A percentile compares a stretch with the other conserved stretches of the same genome.
Conservation (phyloP, 345 rosid species). For the Lumnitzera littorea region DNA sequence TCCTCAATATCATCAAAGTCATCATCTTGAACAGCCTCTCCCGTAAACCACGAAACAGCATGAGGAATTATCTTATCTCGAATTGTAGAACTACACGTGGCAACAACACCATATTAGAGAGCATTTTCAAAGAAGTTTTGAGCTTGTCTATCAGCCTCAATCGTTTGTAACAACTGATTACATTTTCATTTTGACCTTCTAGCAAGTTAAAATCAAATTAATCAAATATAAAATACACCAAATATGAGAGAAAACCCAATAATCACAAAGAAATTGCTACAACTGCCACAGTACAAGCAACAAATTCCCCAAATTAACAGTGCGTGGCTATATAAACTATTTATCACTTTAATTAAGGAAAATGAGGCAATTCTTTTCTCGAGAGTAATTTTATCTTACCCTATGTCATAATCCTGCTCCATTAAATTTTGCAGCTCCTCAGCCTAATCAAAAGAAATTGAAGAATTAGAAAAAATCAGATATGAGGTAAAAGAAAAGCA, state of each 20-base stretch:
- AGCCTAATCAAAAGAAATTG: conserved; percentile 36
- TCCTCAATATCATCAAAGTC: no score
- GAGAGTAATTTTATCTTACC: conserved; percentile 28
- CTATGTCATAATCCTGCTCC: conserved; percentile 97
- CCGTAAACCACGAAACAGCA: conserved; percentile 15
- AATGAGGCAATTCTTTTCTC: no score
- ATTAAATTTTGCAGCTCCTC: conserved; percentile 92
- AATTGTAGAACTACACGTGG: conserved; percentile 1
- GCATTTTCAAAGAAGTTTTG: background rate
- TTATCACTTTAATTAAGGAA: no score
- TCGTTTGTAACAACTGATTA: background rate
- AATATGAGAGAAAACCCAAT: no score
- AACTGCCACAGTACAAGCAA: no score
- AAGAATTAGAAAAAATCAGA: background rate
- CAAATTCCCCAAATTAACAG: no score
- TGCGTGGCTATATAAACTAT: no score
- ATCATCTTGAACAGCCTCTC: conserved; percentile 2
- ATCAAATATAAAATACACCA: no score
- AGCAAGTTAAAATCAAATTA: no score
- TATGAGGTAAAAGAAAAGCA: background rate
- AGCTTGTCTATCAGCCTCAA: background rate
- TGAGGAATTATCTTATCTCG: conserved; percentile 14
- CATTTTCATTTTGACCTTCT: background rate
- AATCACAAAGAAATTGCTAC: no score
- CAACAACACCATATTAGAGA: background rate